These are phyloP conservation scores for Candida saitoana DNA, from an alignment of 805 yeast species.

Conservation along the genomic window DNA sequence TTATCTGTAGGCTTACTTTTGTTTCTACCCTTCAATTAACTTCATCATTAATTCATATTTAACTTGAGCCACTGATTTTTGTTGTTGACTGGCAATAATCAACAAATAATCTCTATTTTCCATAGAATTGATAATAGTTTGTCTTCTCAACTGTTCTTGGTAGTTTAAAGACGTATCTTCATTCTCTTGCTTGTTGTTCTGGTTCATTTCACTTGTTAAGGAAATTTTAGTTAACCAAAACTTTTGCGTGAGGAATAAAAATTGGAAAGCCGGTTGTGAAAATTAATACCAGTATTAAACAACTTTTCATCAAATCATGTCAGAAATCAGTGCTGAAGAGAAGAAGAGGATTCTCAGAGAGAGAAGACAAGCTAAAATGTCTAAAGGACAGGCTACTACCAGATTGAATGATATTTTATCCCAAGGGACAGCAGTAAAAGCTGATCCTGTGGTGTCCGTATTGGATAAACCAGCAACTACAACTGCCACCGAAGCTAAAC, in stretches of 20 bases:
- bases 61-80: constrained; percentile 41
- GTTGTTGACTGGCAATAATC: constrained; percentile 38
- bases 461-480: constrained; percentile 19
- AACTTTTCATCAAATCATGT: too few species aligned
- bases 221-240: background rate
- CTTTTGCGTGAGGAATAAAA: background rate
- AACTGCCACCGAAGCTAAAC: constrained; percentile 2
- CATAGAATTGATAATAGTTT: constrained; percentile 34
- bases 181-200: background rate
- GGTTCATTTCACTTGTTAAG: too few species aligned
- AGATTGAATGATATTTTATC: constrained; percentile 45
- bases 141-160: constrained; percentile 27
- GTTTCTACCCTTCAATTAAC: constrained; percentile 10
- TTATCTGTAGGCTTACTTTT: background rate
- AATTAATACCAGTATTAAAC: too few species aligned
- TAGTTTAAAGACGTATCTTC: constrained; percentile 14
- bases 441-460: constrained; percentile 29
- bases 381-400: constrained; percentile 49
- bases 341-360: constrained; percentile 56
- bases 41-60: constrained; percentile 34
- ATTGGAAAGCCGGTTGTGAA: too few species aligned
- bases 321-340: constrained; percentile 46
- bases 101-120: constrained; percentile 36
- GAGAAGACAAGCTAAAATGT: constrained; percentile 61
- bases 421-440: constrained; percentile 36